These are phyloP conservation scores for Candida endomychidarum DNA, from an alignment of 805 yeast genomes.

Conservation along the genomic window DNA sequence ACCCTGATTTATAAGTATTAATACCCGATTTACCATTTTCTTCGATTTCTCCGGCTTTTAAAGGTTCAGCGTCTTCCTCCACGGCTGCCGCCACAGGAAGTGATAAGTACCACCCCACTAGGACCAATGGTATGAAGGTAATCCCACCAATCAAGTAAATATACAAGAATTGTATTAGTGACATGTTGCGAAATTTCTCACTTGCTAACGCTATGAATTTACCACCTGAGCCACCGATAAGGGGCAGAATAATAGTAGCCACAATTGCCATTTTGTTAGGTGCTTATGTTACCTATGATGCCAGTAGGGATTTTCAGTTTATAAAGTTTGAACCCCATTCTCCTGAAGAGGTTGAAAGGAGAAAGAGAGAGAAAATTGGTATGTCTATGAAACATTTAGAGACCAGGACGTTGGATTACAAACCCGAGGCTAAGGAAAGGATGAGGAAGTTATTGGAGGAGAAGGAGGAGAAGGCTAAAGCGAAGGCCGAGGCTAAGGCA, in stretches of 20 bases:
- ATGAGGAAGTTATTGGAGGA: slow-evolving; percentile 25
- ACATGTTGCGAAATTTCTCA: slow-evolving; percentile 10
- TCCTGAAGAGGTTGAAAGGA: slow-evolving; percentile 38
- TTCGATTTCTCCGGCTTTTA: slow-evolving; percentile 62
- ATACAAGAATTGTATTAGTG: slow-evolving; percentile 29
- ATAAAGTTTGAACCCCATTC: slow-evolving; percentile 39
- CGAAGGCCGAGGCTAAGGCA: neutral
- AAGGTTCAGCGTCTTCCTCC: slow-evolving; percentile 17
- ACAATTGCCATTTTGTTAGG: slow-evolving; percentile 38
- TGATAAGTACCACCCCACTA: slow-evolving; percentile 39
- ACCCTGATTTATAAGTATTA: slow-evolving; percentile 64
- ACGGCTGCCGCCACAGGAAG: slow-evolving; percentile 18
- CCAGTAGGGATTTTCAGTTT: slow-evolving; percentile 41
- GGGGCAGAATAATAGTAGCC: slow-evolving; percentile 35
- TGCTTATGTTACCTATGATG: slow-evolving; percentile 28
- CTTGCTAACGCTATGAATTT: slow-evolving; percentile 2
- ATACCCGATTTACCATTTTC: slow-evolving; percentile 62
- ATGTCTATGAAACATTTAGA: slow-evolving; percentile 31
- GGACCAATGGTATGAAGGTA: slow-evolving; percentile 67
- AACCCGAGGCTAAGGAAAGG: slow-evolving; percentile 43
- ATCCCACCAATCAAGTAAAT: slow-evolving; percentile 76
- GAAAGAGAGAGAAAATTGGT: slow-evolving; percentile 33
- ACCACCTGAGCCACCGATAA: slow-evolving; percentile 31
- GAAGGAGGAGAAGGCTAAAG: slow-evolving; percentile 7
- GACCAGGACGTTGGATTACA: slow-evolving; percentile 39